Evolutionary conservation across 208 protist genomes (phyloP).

Genomic region (Acanthamoeba royreba): DNA sequence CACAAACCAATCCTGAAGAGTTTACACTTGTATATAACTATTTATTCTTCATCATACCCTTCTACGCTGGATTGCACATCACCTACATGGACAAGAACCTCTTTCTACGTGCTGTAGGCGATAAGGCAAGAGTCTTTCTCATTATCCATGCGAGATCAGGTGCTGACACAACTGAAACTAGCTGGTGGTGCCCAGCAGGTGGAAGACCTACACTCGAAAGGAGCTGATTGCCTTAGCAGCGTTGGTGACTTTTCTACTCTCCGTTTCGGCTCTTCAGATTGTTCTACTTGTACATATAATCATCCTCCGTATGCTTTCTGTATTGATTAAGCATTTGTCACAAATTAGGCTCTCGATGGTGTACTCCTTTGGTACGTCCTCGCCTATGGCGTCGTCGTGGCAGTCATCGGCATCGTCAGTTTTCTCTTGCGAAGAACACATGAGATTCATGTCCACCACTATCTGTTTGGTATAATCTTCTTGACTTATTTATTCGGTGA

Average conservation of each 20-base stretch:
- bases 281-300: not conserved
- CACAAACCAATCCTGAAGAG: not conserved
- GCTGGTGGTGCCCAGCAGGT: not conserved
- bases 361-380: not conserved
- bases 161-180: not conserved
- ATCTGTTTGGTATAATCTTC: not conserved
- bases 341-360: not conserved
- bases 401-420: not conserved
- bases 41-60: not conserved
- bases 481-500: not conserved
- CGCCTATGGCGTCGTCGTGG: not conserved
- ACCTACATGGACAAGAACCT: slow-evolving; percentile 38
- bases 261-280: not conserved
- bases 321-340: not conserved
- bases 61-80: not conserved
- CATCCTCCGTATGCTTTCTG: not conserved
- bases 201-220: not conserved
- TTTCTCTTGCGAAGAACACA: not conserved
- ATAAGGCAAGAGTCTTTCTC: not conserved
- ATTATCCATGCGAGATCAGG: too few species aligned
- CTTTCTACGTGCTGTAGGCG: not conserved
- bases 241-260: not conserved
- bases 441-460: not conserved
- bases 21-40: not conserved
- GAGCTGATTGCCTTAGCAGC: not conserved